Evolutionary conservation across 2,329 filamentous ascomycete genomes (phyloP), one percentile per base, ranked within the genome.

Genomic region (Calycina marina): DNA sequence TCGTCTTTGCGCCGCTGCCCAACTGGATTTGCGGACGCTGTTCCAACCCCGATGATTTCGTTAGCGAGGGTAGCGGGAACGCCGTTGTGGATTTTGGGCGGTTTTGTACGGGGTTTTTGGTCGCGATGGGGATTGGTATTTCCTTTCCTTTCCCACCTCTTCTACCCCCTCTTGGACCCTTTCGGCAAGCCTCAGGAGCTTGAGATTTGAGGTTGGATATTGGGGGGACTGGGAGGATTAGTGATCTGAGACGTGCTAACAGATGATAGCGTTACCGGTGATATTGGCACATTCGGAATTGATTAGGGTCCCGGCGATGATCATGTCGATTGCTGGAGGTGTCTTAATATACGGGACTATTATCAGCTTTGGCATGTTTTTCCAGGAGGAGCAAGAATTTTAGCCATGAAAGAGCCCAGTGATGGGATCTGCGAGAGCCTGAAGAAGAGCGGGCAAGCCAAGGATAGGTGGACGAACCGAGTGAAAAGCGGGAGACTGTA

Each of bases 311-410:
- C 76, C 83, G 32, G 90, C 90, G 30, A 93, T 93, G 76, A 63
- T 84, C 54, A 98, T 98, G 90, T 92, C 82, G 32, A 80, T 98
- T 47, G 61, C 88, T 32, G 90, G 90, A 16, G 90, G 90, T 32
- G 63, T 94, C 38, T 62, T 98, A 54, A 98, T 98, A 55, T 98
- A 98, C 60, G 83, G 84, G 36, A 98, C 90, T 30, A 94, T 98
- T 54, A 92, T 98, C 60, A 90, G 81, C 61, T 98, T 98, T 58
- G 78, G 81, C 44, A 81, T 94, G 75, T 98, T 96, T 63, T 98
- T 98, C 67, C 80, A 88, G 55, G 86, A 96, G 59, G 85, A 96
- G 56, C 81, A 93, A 53, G 90, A 96, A 49, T 98, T 96, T 57
- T 96, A 44, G 27, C 11, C 12, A 30, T 11, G 4, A 8, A 4